Evolutionary conservation across 2,329 filamentous ascomycete genomes (phyloP).

Genomic region (Verticillium alfalfae): DNA sequence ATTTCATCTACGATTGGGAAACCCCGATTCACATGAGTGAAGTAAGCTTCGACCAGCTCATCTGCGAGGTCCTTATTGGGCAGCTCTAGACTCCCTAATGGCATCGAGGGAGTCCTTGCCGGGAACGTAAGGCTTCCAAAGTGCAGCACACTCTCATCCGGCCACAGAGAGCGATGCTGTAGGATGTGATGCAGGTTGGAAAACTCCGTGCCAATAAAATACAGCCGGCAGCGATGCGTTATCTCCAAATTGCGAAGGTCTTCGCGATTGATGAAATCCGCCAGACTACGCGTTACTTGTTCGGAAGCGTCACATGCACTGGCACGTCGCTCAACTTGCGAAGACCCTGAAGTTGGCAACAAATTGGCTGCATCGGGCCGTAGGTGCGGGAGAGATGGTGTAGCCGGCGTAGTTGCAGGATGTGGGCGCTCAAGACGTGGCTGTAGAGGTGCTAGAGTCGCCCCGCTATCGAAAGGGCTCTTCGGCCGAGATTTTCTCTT

Average conservation of each 20-base stretch:
- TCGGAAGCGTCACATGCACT: slow-evolving; percentile 9
- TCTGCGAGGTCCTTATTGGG: slow-evolving; percentile 42
- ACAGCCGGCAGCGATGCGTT: slow-evolving; percentile 39
- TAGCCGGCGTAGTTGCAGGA: slow-evolving; percentile 16
- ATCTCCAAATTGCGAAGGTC: slow-evolving; percentile 38
- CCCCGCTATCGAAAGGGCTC: slow-evolving; percentile 10
- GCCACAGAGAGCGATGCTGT: slow-evolving; percentile 33
- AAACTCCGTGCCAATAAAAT: slow-evolving; percentile 49
- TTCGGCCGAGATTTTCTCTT: slow-evolving; percentile 41
- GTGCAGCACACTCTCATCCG: slow-evolving; percentile 21
- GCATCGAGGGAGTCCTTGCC: slow-evolving; percentile 31
- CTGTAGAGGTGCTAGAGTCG: slow-evolving; percentile 32
- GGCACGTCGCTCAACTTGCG: background rate
- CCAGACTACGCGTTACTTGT: slow-evolving; percentile 39
- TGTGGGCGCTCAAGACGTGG: slow-evolving; percentile 30
- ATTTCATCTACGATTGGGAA: slow-evolving; percentile 48
- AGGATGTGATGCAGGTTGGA: slow-evolving; percentile 52
- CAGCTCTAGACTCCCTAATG: slow-evolving; percentile 41
- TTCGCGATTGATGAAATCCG: slow-evolving; percentile 44
- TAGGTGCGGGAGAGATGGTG: slow-evolving; percentile 7
- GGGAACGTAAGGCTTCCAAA: slow-evolving; percentile 24
- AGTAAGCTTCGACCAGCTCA: slow-evolving; percentile 44
- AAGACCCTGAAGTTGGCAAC: background rate
- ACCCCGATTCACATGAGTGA: slow-evolving; percentile 41
- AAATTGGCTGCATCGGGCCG: background rate